A percentile compares a stretch with the other conserved stretches of the same genome.
These are phyloP conservation scores for Cylindrodendrum hubeiense DNA, from an alignment of 2,329 filamentous ascomycete species.

Conservation along the genomic window DNA sequence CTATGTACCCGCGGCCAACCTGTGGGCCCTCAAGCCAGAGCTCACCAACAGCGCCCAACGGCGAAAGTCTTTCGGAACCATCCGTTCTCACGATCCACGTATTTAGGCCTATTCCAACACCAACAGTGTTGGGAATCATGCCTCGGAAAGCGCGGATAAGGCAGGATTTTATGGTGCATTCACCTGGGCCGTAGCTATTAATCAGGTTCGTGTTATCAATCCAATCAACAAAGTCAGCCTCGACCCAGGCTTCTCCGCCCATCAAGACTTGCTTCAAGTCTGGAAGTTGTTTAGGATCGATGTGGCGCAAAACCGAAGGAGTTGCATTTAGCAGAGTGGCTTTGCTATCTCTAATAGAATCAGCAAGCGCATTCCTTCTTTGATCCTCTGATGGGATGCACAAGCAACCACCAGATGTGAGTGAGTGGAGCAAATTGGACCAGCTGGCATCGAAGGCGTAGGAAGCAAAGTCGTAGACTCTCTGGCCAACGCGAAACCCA, in stretches of 20 bases:
- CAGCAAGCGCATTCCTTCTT: slow-evolving; percentile 30
- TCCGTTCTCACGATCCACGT: slow-evolving; percentile 13
- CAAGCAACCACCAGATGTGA: slow-evolving; percentile 53
- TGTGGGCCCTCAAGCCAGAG: slow-evolving; percentile 14
- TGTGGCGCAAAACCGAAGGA: too few relatives aligned
- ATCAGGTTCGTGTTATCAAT: too few relatives aligned
- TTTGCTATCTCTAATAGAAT: not conserved
- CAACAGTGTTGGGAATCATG: too few relatives aligned
- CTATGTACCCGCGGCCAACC: slow-evolving; percentile 12
- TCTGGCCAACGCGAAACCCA: slow-evolving; percentile 5
- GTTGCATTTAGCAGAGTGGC: too few relatives aligned
- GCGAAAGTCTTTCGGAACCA: slow-evolving; percentile 2
- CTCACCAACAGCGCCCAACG: slow-evolving; percentile 13
- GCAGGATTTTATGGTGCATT: too few relatives aligned
- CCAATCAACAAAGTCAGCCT: too few relatives aligned
- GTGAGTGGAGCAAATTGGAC: slow-evolving; percentile 51
- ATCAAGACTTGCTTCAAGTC: too few relatives aligned
- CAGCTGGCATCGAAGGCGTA: slow-evolving; percentile 56
- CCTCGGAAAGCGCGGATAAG: too few relatives aligned
- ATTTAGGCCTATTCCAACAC: too few relatives aligned
- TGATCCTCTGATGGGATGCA: slow-evolving; percentile 55
- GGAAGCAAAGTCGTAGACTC: slow-evolving; percentile 42
- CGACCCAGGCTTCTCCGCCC: too few relatives aligned
- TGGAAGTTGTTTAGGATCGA: too few relatives aligned
- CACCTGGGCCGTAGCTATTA: too few relatives aligned